Conservation (phyloP, 176 grass and related monocot species). For the Melocanna baccifera region DNA sequence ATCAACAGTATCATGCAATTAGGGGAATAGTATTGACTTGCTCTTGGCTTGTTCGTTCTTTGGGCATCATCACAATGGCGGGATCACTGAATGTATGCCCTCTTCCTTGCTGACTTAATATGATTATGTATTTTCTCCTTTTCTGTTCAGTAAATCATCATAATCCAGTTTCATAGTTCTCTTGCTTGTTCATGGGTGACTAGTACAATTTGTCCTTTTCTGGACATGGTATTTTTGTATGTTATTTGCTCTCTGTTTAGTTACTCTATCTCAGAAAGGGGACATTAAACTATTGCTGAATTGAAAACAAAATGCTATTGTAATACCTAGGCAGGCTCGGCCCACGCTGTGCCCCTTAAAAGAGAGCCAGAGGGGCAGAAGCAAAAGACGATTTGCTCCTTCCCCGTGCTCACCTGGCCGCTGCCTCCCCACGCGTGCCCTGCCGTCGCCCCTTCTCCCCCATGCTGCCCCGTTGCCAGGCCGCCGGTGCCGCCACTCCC, state of each 20-base stretch:
- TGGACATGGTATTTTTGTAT: slow-evolving; percentile 9
- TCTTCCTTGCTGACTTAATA: slow-evolving; percentile 31
- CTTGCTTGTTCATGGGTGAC: not conserved
- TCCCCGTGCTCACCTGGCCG: too few relatives aligned
- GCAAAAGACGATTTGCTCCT: too few relatives aligned
- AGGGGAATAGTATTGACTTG: slow-evolving; percentile 18
- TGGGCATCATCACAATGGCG: slow-evolving; percentile 50
- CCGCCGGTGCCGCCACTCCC: too few relatives aligned
- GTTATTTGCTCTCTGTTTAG: slow-evolving; percentile 22
- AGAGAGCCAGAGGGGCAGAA: too few relatives aligned
- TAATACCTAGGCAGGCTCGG: too few relatives aligned
- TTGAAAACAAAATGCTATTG: not conserved
- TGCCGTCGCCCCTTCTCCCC: too few relatives aligned
- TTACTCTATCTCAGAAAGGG: not conserved
- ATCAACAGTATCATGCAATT: slow-evolving; percentile 21
- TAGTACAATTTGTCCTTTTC: not conserved
- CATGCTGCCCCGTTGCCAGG: too few relatives aligned
- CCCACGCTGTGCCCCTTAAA: too few relatives aligned
- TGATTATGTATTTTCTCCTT: slow-evolving; percentile 6
- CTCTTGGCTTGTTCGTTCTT: slow-evolving; percentile 16
- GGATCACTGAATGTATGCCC: slow-evolving; percentile 64
- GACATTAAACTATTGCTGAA: not conserved
- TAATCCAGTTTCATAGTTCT: not conserved
- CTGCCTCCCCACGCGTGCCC: too few relatives aligned
- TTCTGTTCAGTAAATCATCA: slow-evolving; percentile 20